Evolutionary conservation across 2,329 filamentous ascomycete genomes (phyloP).

Genomic region (Lasiodiplodia sp.): DNA sequence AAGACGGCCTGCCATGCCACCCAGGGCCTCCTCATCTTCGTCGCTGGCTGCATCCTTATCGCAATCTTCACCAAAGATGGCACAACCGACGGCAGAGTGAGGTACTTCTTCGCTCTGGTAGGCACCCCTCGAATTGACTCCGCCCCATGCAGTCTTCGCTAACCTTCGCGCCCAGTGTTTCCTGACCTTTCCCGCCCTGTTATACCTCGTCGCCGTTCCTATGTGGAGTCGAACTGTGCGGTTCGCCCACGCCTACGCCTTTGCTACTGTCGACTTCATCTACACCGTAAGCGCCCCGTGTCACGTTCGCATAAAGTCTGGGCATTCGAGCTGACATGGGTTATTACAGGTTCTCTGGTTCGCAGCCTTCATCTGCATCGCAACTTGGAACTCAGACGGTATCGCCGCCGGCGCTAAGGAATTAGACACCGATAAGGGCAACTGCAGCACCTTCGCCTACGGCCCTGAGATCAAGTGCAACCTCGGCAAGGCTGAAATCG

Average conservation of each 20-base stretch:
- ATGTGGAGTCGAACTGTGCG: slow-evolving; percentile 66
- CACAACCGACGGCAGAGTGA: slow-evolving; percentile 61
- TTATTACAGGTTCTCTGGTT: slow-evolving; percentile 64
- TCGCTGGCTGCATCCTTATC: slow-evolving; percentile 65
- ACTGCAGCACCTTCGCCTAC: slow-evolving; percentile 63
- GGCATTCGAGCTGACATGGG: slow-evolving; percentile 13
- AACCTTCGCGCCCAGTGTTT: slow-evolving; percentile 59
- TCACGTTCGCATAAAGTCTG: background rate
- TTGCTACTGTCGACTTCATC: slow-evolving; percentile 62
- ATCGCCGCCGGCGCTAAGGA: slow-evolving; percentile 58
- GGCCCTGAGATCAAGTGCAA: slow-evolving; percentile 64
- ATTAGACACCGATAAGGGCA: slow-evolving; percentile 50
- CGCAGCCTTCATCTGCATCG: slow-evolving; percentile 63
- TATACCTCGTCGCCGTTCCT: slow-evolving; percentile 67
- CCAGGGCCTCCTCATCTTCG: slow-evolving; percentile 64
- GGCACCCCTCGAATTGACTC: slow-evolving; percentile 34
- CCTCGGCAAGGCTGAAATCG: slow-evolving; percentile 62
- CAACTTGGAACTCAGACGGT: slow-evolving; percentile 63
- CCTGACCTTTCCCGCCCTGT: slow-evolving; percentile 63
- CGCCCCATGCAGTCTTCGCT: background rate
- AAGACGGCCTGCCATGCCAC: slow-evolving; percentile 63
- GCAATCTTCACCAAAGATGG: slow-evolving; percentile 64
- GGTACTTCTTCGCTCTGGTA: slow-evolving; percentile 66
- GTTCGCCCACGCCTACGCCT: slow-evolving; percentile 68
- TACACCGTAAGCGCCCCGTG: slow-evolving; percentile 46